Base-by-base conservation (phyloP, 2,329 filamentous ascomycete genomes). In the Botrytis cinerea region DNA sequence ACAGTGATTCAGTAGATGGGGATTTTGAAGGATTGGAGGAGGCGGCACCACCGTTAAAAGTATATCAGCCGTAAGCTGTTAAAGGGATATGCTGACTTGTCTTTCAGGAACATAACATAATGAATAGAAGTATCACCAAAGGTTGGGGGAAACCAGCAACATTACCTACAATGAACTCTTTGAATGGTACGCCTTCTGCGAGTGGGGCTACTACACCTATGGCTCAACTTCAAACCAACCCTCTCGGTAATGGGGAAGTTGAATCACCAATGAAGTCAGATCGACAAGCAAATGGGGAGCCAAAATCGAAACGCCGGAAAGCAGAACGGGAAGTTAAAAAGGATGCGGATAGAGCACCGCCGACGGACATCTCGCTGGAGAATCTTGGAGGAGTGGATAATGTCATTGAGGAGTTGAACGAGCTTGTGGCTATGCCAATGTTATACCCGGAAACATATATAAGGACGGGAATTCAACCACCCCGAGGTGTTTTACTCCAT, bases 301-400 rank as follows among this genome's bases (percentile, higher is more conserved):
- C 92, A 2, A 86, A 85, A 57, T 83, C 86, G 22, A 95, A 95
- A 83, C 86, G 89, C 74, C 85, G 89, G 73, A 93, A 90, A 78
- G 85, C 83, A 25, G 83, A 85, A 76, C 80, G 80, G 75, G 83
- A 86, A 66, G 80, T 78, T 73, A 83, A 85, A 72, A 84, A 85
- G 75, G 85, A 88, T 43, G 83, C 88, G 74, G 88, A 92, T 81
- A 86, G 88, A 57, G 87, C 87, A 40, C 88, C 92, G 1, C 92
- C 92, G 0, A 89, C 87, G 2, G 89, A 91, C 75, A 84, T 94
- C 38, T 90, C 86, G 68, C 84, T 96, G 10, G 85, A 88, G 28
- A 92, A 95, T 80, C 85, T 97, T 62, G 93, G 93, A 68, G 93
- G 93, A 16, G 88, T 96, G 73, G 91, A 93, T 75, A 87, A 90